phyloP scores from a whole-genome alignment of 495 filamentous ascomycete species.

The Umbilicaria muhlenbergii region DNA sequence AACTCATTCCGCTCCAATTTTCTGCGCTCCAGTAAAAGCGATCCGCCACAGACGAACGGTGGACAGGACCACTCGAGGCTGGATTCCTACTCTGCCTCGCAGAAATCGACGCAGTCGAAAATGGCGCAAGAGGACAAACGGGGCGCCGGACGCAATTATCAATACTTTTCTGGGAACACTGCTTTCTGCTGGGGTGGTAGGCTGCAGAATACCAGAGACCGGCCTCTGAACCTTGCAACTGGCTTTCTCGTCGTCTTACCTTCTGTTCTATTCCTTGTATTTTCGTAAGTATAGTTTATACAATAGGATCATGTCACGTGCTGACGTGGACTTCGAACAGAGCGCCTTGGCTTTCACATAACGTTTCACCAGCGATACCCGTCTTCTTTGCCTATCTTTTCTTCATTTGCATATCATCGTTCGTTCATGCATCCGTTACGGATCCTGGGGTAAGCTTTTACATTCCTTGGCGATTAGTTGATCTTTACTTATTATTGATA shows the following conservation, averaged over 20 bases:
- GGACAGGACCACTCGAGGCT: conserved; percentile 17
- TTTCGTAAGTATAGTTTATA: conserved; percentile 39
- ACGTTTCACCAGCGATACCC: conserved; percentile 85
- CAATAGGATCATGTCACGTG: neutral
- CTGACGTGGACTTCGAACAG: conserved; percentile 19
- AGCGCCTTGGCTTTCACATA: conserved; percentile 77
- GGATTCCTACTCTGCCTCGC: too few relatives aligned
- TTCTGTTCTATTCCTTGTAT: conserved; percentile 64
- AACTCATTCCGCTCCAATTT: conserved; percentile 58
- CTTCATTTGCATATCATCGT: conserved; percentile 80
- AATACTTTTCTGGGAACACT: conserved; percentile 88
- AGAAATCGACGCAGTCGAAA: conserved; percentile 17
- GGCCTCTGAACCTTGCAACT: conserved; percentile 85
- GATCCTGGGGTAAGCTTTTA: conserved; percentile 69
- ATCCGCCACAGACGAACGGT: conserved; percentile 30
- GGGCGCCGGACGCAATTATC: conserved; percentile 55
- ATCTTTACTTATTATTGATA: too few relatives aligned
- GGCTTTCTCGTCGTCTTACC: conserved; percentile 65
- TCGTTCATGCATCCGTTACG: conserved; percentile 75
- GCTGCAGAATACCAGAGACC: conserved; percentile 72
- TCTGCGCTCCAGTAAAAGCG: conserved; percentile 37
- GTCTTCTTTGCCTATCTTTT: conserved; percentile 83
- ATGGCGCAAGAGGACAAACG: conserved; percentile 18
- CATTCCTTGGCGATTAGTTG: neutral
- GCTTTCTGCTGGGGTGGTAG: conserved; percentile 76